phyloP scores from a whole-genome alignment of 2,329 filamentous ascomycete species.

The Zopfia rhizophila region DNA sequence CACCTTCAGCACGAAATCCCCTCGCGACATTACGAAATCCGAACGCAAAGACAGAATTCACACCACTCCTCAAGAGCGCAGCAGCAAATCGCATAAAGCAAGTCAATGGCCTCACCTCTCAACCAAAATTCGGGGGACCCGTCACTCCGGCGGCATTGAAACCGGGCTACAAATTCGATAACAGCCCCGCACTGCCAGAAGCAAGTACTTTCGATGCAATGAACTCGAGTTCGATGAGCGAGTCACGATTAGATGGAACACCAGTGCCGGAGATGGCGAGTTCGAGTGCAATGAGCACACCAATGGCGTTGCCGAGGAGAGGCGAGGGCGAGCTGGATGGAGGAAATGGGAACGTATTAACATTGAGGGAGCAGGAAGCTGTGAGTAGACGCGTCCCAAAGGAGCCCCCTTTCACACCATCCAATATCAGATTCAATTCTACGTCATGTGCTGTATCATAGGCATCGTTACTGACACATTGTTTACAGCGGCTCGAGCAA shows the following conservation, averaged over 20 bases:
- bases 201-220: conserved; percentile 69
- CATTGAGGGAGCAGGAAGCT: conserved; percentile 92
- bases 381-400: conserved; percentile 56
- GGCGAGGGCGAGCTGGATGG: conserved; percentile 77
- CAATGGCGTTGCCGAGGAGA: conserved; percentile 75
- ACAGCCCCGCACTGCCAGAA: conserved; percentile 79
- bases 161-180: conserved; percentile 71
- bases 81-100: conserved; percentile 71
- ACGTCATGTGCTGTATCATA: background rate
- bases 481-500: conserved; percentile 78
- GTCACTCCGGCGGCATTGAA: conserved; percentile 74
- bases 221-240: conserved; percentile 61
- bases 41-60: conserved; percentile 79
- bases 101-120: conserved; percentile 47
- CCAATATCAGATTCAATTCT: background rate
- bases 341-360: conserved; percentile 89
- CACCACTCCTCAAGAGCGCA: conserved; percentile 87
- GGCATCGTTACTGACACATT: conserved; percentile 18
- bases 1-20: conserved; percentile 78
- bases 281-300: conserved; percentile 84
- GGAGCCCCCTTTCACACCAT: background rate
- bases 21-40: conserved; percentile 68
- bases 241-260: conserved; percentile 70
- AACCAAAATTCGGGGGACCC: conserved; percentile 48
- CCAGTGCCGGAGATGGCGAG: conserved; percentile 78